Conservation (phyloP, 371 early-diverging fungal species). For the Haplosporangium sp. region DNA sequence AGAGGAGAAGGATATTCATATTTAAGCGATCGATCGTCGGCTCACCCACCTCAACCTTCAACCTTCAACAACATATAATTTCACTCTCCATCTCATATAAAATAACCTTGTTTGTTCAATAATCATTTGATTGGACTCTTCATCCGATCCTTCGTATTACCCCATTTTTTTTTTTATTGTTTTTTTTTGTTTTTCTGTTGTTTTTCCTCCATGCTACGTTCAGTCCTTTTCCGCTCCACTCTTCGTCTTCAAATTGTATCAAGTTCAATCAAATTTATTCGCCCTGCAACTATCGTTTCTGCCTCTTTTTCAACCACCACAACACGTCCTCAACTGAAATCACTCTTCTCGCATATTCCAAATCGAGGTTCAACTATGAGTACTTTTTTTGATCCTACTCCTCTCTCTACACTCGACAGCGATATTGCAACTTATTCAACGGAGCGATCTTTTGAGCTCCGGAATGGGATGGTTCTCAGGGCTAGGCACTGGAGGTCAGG, state of each 20-base stretch:
- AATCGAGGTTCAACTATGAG: conserved; percentile 11
- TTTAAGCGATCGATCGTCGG: conserved; percentile 3
- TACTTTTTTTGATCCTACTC: background rate
- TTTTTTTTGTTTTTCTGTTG: background rate
- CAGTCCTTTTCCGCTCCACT: background rate
- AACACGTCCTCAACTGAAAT: background rate
- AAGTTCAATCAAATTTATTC: background rate
- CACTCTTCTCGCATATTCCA: background rate
- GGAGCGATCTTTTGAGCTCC: conserved; percentile 31
- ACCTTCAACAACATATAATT: background rate
- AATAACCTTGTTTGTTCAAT: background rate
- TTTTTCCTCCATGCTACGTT: background rate
- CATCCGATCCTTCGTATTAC: background rate
- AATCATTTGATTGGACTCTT: background rate
- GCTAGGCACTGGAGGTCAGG: conserved; percentile 46
- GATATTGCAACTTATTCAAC: conserved; percentile 6
- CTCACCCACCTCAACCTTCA: background rate
- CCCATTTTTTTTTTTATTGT: background rate
- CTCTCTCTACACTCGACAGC: background rate
- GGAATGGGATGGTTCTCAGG: conserved; percentile 36
- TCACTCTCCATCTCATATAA: background rate
- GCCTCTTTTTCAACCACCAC: background rate
- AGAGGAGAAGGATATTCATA: background rate
- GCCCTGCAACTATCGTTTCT: background rate
- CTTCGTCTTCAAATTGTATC: background rate